Conservation (phyloP, 345 rosid genomes). For the Dipteronia dyeriana region DNA sequence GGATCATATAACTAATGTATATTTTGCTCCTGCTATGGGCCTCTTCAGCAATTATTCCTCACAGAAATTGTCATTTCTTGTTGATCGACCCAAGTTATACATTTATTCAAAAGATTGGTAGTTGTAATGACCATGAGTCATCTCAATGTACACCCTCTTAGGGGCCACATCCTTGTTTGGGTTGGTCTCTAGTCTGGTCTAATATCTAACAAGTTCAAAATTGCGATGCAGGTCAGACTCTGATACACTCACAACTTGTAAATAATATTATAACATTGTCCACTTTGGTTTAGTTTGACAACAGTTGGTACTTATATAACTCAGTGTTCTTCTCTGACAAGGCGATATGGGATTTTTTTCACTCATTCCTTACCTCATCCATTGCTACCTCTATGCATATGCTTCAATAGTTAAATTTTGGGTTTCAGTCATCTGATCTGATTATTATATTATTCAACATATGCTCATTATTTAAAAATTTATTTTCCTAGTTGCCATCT, state of each 20-base stretch:
- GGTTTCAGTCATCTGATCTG: background rate
- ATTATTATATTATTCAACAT: background rate
- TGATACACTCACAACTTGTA: background rate
- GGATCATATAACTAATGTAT: background rate
- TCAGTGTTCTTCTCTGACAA: background rate
- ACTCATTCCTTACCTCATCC: background rate
- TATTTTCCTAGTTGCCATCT: background rate
- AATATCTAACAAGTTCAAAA: background rate
- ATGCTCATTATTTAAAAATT: background rate
- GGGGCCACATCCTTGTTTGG: background rate
- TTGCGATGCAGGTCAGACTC: background rate
- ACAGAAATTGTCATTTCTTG: background rate
- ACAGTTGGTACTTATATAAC: too few species aligned
- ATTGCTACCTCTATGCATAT: background rate
- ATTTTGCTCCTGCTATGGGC: background rate
- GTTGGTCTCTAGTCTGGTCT: background rate
- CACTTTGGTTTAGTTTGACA: background rate
- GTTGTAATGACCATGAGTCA: background rate
- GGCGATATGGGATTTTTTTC: background rate
- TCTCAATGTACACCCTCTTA: background rate
- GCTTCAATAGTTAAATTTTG: background rate
- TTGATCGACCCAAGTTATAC: background rate
- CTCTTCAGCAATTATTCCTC: background rate
- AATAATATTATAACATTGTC: background rate
- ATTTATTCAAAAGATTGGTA: background rate